Evolutionary conservation across 441 rosid genomes (phyloP).

Genomic region (Jatropha multifida): DNA sequence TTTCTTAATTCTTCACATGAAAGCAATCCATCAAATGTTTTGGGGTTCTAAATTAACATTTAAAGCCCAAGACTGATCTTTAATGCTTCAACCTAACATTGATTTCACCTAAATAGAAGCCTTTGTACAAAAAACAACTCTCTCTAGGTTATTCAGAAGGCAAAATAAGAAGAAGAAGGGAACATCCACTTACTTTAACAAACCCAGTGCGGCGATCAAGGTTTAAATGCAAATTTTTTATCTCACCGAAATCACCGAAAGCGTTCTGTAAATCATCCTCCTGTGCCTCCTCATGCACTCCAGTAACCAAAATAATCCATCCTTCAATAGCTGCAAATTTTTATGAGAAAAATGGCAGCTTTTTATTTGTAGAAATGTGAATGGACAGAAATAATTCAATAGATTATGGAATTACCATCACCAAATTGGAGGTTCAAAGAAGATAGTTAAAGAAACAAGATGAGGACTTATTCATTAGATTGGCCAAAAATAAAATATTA

Average conservation of each 20-base stretch:
- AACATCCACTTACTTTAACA: constrained; percentile 65
- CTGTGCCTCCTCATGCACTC: constrained; percentile 94
- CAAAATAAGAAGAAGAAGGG: not conserved
- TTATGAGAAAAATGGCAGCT: not conserved
- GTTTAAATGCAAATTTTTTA: constrained; percentile 81
- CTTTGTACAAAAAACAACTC: constrained; percentile 6
- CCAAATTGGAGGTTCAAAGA: not conserved
- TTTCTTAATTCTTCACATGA: not conserved
- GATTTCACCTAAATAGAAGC: not conserved
- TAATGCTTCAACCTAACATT: not conserved
- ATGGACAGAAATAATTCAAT: not conserved
- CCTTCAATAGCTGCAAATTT: constrained; percentile 81
- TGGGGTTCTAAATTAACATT: not conserved
- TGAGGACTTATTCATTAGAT: not conserved
- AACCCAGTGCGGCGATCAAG: constrained; percentile 94
- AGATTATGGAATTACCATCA: constrained; percentile 1
- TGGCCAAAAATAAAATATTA: not conserved
- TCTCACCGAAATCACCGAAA: constrained; percentile 93
- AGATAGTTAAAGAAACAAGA: not conserved
- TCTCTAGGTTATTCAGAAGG: not conserved
- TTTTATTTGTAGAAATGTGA: not conserved
- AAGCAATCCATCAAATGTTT: not conserved
- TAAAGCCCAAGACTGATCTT: not conserved
- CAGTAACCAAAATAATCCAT: constrained; percentile 86
- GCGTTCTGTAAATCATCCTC: constrained; percentile 83